Evolutionary conservation across 2,329 filamentous ascomycete genomes (phyloP), one percentile per base, ranked within the genome.

Genomic region (Diaporthe eres): DNA sequence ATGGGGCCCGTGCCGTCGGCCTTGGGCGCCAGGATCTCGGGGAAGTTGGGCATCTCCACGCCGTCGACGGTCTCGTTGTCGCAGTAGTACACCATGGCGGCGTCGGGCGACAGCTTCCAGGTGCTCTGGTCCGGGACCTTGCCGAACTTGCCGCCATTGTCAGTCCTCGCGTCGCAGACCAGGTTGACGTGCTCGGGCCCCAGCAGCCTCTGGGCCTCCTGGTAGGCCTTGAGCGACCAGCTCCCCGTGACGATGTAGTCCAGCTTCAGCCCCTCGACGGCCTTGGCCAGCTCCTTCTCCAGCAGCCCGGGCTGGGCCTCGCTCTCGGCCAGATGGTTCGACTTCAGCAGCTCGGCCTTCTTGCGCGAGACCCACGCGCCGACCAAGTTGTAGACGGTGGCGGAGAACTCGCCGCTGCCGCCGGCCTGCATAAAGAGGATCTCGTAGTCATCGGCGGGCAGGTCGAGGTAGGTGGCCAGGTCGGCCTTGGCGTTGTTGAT

Each of bases 21-120:
- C 9, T 84, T 84, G 15, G 90, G 85, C 67, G 90, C 89, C 34
- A 97, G 88, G 10, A 84, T 83, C 78, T 92, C 86, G 34, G 96
- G 96, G 81, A 91, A 91, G n/a, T 80, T 85, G 8, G 93, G 95
- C 80, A 97, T 98, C 82, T 98, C 96, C 25, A 98, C 95, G 47
- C 96, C 96, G 81, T 98, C 95, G 8, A 97, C 95, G 0, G 95
- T 98, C 87, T 98, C 96, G 80, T 98, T 98, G 84, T 96, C 94
- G 84, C 96, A 98, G 83, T 92, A 96, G 85, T 98, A 98, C 2
- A 96, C 93, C 80, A 98, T 88, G 0, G 95, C 91, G 13, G 93
- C 87, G 51, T 91, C 87, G 79, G 91, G 87, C 55, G 92, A 94
- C 10, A 97, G 88, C 47, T 89, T 93, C 95, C 95, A 98, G 28